phyloP scores from a whole-genome alignment of 2,329 filamentous ascomycete genomes.

The Cadophora luteo-olivacea region DNA sequence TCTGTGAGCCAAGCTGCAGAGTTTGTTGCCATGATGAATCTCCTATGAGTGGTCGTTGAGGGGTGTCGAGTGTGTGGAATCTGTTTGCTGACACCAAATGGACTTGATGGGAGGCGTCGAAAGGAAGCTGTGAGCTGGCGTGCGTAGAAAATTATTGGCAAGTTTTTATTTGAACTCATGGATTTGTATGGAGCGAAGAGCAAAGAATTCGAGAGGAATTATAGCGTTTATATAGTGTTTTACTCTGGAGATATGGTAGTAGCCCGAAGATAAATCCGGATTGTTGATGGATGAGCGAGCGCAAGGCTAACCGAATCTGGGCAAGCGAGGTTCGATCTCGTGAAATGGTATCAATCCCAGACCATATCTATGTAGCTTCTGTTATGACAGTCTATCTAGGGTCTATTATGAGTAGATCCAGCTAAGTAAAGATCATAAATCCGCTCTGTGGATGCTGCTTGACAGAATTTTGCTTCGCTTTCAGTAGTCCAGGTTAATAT shows the following conservation, averaged over 20 bases:
- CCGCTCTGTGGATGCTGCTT: too few relatives aligned
- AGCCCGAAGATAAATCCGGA: slow-evolving; percentile 1
- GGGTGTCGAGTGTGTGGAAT: background rate
- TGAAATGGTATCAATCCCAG: background rate
- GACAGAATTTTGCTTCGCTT: too few relatives aligned
- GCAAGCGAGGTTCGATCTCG: background rate
- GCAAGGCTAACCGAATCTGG: slow-evolving; percentile 6
- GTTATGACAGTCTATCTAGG: background rate
- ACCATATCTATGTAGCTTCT: background rate
- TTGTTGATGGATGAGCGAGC: background rate
- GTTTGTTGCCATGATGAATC: slow-evolving; percentile 20
- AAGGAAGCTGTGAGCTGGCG: background rate
- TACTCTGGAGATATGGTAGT: too few relatives aligned
- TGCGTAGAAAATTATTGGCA: background rate
- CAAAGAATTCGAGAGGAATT: background rate
- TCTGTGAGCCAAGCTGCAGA: slow-evolving; percentile 31
- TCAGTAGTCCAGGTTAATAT: too few relatives aligned
- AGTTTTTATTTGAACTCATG: background rate
- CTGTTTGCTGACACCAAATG: background rate
- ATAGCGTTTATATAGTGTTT: background rate
- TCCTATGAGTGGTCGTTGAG: background rate
- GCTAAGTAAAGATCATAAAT: too few relatives aligned
- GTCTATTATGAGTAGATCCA: too few relatives aligned
- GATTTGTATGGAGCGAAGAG: background rate
- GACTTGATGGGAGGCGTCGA: background rate